phyloP scores from a whole-genome alignment of 2,329 filamentous ascomycete species.

The Sclerotinia trifoliorum region DNA sequence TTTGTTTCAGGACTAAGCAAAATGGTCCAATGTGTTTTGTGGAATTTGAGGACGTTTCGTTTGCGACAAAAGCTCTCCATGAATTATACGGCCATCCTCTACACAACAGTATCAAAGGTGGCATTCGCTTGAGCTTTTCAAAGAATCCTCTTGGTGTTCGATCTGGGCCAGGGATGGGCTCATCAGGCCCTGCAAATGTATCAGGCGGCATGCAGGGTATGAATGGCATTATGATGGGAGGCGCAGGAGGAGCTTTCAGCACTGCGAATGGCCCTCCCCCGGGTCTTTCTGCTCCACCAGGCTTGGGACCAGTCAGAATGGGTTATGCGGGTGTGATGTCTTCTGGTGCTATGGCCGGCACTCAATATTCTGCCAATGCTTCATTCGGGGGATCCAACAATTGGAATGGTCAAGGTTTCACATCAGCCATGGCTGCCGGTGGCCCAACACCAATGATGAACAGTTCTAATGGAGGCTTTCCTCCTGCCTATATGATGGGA shows the following conservation, averaged over 20 bases:
- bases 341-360: conserved; percentile 30
- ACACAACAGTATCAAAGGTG: conserved; percentile 90
- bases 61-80: conserved; percentile 85
- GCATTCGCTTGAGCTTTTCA: conserved; percentile 92
- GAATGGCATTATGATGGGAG: conserved; percentile 54
- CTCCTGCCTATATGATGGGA: conserved; percentile 42
- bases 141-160: conserved; percentile 96
- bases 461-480: conserved; percentile 37
- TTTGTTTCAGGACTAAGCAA: conserved; percentile 91
- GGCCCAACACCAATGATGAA: conserved; percentile 36
- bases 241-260: conserved; percentile 35
- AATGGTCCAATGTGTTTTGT: conserved; percentile 99
- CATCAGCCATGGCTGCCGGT: conserved; percentile 37
- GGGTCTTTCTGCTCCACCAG: conserved; percentile 73
- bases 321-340: conserved; percentile 33
- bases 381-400: conserved; percentile 35
- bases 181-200: conserved; percentile 44
- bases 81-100: conserved; percentile 85
- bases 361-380: conserved; percentile 31
- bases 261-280: conserved; percentile 69
- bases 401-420: conserved; percentile 36
- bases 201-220: conserved; percentile 52
- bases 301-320: conserved; percentile 50
- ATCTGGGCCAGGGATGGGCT: conserved; percentile 58
- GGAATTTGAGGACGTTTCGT: conserved; percentile 91